Conservation (phyloP, 495 filamentous ascomycete genomes). For the Xylaria nigripes region DNA sequence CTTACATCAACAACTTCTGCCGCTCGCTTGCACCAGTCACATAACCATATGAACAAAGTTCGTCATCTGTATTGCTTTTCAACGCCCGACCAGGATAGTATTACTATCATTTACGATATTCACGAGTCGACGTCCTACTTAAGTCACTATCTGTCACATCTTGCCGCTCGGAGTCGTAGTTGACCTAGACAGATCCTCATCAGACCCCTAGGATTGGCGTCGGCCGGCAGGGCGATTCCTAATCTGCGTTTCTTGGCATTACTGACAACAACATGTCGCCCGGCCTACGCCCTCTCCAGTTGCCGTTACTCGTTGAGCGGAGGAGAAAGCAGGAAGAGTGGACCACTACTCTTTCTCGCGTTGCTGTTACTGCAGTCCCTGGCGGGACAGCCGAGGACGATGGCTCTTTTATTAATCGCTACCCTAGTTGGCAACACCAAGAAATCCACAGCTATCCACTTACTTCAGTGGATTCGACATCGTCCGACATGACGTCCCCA, state of each 20-base stretch:
- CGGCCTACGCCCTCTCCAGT: conserved; percentile 41
- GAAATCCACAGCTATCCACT: conserved; percentile 11
- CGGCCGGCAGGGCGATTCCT: conserved; percentile 7
- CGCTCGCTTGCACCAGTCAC: neutral
- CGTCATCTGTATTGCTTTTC: neutral
- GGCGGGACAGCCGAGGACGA: neutral
- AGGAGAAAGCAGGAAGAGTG: conserved; percentile 35
- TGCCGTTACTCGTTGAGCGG: conserved; percentile 46
- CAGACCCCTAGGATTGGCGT: neutral
- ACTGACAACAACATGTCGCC: conserved; percentile 37
- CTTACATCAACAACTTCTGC: neutral
- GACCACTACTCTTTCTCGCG: conserved; percentile 1
- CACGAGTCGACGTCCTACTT: neutral
- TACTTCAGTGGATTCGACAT: conserved; percentile 40
- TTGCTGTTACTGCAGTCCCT: conserved; percentile 6
- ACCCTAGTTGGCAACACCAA: neutral
- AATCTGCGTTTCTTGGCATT: neutral
- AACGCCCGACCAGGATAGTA: neutral
- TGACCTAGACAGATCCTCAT: neutral
- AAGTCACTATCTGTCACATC: neutral
- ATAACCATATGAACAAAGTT: neutral
- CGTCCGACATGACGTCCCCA: conserved; percentile 52
- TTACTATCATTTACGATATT: neutral
- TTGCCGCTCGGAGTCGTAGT: neutral
- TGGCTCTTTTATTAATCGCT: neutral